These are phyloP conservation scores for Ustilago cynodontis DNA, from an alignment of 1,284 basidiomycete genomes.

Conservation along the genomic window DNA sequence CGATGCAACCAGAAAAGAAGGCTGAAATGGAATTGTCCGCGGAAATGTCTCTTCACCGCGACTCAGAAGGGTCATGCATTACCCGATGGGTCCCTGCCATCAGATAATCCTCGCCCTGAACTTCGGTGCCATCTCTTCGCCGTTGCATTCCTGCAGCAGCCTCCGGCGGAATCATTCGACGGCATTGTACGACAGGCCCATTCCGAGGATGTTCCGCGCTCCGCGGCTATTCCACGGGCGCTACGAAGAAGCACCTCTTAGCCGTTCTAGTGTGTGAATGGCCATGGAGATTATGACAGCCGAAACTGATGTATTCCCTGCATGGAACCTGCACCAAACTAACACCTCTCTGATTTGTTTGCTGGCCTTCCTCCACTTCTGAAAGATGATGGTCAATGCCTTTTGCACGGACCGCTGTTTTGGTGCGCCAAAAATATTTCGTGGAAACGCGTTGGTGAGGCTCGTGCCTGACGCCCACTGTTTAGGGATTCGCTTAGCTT, in stretches of 20 bases:
- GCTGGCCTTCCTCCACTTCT: not conserved
- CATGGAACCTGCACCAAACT: not conserved
- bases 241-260: too few relatives aligned
- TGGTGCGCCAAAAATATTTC: not conserved
- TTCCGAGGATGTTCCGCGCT: too few relatives aligned
- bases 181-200: too few relatives aligned
- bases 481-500: not conserved
- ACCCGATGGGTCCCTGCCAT: not conserved
- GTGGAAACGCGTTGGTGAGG: not conserved
- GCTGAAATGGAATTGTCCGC: too few relatives aligned
- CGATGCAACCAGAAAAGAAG: too few relatives aligned
- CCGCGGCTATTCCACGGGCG: too few relatives aligned
- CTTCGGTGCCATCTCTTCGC: too few relatives aligned
- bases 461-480: not conserved
- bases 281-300: not conserved
- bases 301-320: not conserved
- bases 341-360: not conserved
- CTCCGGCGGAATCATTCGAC: too few relatives aligned
- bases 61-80: not conserved
- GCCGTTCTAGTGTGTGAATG: too few relatives aligned
- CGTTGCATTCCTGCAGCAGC: too few relatives aligned
- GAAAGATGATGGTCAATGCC: not conserved
- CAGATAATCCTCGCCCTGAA: too few relatives aligned
- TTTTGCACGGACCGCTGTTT: not conserved
- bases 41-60: too few relatives aligned